These are phyloP conservation scores for Aspergillus arachidicola DNA, from an alignment of 2,329 filamentous ascomycete species.

Conservation along the genomic window DNA sequence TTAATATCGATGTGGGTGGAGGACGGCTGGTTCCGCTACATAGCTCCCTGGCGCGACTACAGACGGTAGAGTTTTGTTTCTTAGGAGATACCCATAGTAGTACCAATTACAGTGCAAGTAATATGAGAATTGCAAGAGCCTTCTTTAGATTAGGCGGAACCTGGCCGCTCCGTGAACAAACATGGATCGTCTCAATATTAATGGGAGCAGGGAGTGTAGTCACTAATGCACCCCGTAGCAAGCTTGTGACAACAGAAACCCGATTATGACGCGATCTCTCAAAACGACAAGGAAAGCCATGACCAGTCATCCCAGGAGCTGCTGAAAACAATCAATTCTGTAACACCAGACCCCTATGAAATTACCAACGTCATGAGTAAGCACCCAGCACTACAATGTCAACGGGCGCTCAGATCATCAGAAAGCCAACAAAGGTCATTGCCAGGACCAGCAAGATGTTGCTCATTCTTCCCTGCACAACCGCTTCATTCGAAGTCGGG, in stretches of 20 bases:
- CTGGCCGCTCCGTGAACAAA: slow-evolving; percentile 9
- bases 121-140: not conserved
- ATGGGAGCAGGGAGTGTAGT: slow-evolving; percentile 8
- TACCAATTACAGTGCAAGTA: slow-evolving; percentile 16
- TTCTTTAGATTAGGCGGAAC: slow-evolving; percentile 10
- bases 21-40: slow-evolving; percentile 10
- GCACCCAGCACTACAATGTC: not conserved
- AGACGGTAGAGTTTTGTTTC: slow-evolving; percentile 22
- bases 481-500: slow-evolving; percentile 25
- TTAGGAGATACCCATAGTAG: slow-evolving; percentile 31
- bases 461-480: not conserved
- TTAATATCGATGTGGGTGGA: slow-evolving; percentile 1
- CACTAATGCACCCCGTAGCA: slow-evolving; percentile 9
- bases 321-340: not conserved
- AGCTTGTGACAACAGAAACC: slow-evolving; percentile 8
- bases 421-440: slow-evolving; percentile 4
- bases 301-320: slow-evolving; percentile 12
- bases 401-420: slow-evolving; percentile 1
- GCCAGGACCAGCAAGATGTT: slow-evolving; percentile 9
- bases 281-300: slow-evolving; percentile 4
- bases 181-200: slow-evolving; percentile 8
- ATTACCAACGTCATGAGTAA: not conserved
- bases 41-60: slow-evolving; percentile 8
- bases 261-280: not conserved
- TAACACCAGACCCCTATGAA: not conserved